Evolutionary conservation across 352 stramenopile species (phyloP), one percentile per base, ranked within the genome.

Genomic region (Globisporangium camurandrum): DNA sequence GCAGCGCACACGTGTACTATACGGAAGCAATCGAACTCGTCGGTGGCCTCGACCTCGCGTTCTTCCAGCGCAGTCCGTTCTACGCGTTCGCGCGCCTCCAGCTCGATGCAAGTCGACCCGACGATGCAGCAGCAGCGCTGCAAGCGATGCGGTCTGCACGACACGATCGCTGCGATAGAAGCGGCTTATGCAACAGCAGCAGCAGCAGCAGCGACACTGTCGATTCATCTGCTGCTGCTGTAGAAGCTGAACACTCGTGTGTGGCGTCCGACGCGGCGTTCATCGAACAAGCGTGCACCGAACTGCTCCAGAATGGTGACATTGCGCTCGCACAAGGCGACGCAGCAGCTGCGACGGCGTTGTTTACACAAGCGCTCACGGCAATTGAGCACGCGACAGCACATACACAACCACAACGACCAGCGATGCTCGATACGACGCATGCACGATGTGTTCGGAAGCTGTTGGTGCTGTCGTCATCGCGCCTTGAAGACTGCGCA

Each of bases 1-100:
- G 12, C 17, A 36, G 26, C 23, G 24, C 7, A 6, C 12, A 37
- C 9, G 23, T 64, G 17, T 90, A 86, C 46, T 81, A 82, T 37
- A 59, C 54, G 0, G 75, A 88, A 27, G 78, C 78, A 4, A 86
- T 90, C 75, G 56, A 71, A 20, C 61, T 90, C n/a, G 78, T 88
- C 12, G 69, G 75, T 34, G 70, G 74, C 7, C 30, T 90, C 4
- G 59, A 75, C n/a, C 60, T 85, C 22, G 49, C 43, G 17, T 69
- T 70, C 12, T 85, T 84, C n/a, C 66, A 68, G 44, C 71, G 62
- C 19, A 56, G 62, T 24, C 78, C 78, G 19, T 84, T 86, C 56
- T 78, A 74, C 42, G 64, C 83, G 40, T 90, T 77, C 27, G 75
- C 74, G 9, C 64, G 84, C 50, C 44, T 90, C 41, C 69, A 89